Base-by-base conservation (phyloP, 495 filamentous ascomycete genomes). In the Filosporella fistucella region DNA sequence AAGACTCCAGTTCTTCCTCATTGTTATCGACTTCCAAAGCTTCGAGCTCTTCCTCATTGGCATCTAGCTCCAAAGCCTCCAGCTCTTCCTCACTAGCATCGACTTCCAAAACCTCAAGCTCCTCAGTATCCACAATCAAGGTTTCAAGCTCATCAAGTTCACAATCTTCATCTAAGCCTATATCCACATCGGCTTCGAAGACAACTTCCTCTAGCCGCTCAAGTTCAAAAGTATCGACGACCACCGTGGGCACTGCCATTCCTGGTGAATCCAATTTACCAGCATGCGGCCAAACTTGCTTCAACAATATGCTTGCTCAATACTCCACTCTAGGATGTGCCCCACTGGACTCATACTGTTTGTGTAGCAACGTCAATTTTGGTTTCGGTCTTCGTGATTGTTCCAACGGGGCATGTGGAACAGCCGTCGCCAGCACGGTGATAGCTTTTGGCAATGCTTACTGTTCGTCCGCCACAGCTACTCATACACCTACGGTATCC, bases 321-420 rank as follows among this genome's bases (percentile, higher is more conserved):
- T 80, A 83, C 47, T 52, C 55, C 9, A 46, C 65, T 18, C 70
- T 89, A 41, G 77, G 77, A 47, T 94, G 88, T 67, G 21, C 47
- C n/a, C 24, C 53, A 9, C 68, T 66, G 43, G 76, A 88, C 63
- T 41, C 76, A 25, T 55, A 55, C 25, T 94, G 88, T 71, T 75
- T 90, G 36, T 94, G 88, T 77, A 71, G 67, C 36, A 76, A 77
- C 47, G 45, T 60, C 29, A 57, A 87, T 72, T 93, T 89, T 67
- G 62, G 65, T 49, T 84, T 77, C 60, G 88, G 88, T 57, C 70
- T 94, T 48, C 83, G 77, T 34, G 88, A 94, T 68, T 93, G 88
- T 73, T 75, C 85, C 32, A 62, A 68, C 42, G 61, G 84, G 65
- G 72, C 77, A 37, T 93, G 88, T 71, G 61, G 64, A 4, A 48